Conservation (phyloP, 371 early-diverging fungal genomes). For the Mortierella sp. region DNA sequence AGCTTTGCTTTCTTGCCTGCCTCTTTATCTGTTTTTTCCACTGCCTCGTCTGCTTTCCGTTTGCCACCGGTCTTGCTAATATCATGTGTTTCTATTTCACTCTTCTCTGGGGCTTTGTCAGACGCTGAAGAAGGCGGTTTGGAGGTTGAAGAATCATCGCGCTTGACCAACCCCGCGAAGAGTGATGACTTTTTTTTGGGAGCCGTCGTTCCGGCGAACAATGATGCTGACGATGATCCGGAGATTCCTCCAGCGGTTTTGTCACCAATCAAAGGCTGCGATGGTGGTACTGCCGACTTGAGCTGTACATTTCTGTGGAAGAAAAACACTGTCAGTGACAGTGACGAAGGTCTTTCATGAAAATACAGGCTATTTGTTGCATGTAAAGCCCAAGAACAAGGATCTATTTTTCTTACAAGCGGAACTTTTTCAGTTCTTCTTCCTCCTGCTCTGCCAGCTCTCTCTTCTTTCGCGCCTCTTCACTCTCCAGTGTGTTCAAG, state of each 20-base stretch:
- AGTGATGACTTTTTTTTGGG: constrained; percentile 32
- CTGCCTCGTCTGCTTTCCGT: constrained; percentile 20
- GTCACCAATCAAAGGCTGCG: constrained; percentile 2
- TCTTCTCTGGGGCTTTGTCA: neutral
- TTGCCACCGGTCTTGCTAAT: constrained; percentile 10
- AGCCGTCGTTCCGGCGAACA: neutral
- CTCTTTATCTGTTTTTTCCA: neutral
- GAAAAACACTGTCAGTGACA: no score
- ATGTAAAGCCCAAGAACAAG: neutral
- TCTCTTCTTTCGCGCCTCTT: constrained; percentile 63
- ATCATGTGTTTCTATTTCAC: neutral
- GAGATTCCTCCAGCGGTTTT: neutral
- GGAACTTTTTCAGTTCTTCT: constrained; percentile 70
- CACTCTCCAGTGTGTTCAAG: constrained; percentile 68
- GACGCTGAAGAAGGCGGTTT: neutral
- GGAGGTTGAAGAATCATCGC: constrained; percentile 2
- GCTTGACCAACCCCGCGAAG: constrained; percentile 43
- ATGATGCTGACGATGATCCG: constrained; percentile 4
- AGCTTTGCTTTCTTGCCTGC: constrained; percentile 21
- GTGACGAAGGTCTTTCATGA: no score
- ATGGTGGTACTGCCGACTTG: constrained; percentile 11
- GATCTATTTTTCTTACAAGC: constrained; percentile 53
- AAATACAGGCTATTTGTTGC: no score
- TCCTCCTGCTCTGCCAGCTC: constrained; percentile 66
- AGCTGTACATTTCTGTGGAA: constrained; percentile 22